Evolutionary conservation across 768 basidiomycete genomes (phyloP), one percentile per base, ranked within the genome.

Genomic region (Mrakia gelida): DNA sequence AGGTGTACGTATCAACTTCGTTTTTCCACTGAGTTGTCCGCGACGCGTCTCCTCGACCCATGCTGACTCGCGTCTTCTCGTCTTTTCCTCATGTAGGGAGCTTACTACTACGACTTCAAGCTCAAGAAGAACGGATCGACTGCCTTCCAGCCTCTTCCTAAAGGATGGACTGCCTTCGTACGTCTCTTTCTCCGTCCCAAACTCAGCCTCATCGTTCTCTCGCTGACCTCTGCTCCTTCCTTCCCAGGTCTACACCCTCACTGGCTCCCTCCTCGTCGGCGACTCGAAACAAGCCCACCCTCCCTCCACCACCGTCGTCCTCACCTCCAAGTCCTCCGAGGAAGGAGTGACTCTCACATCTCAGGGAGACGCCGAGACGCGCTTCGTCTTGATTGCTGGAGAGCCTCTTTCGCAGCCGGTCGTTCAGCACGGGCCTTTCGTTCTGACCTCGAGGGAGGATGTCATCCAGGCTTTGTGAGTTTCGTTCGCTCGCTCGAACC

Each of bases 341-440:
- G 88, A 87, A 0, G 95, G 96, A 0, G 90, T 94, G 15, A 84
- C 86, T 30, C 83, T 98, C 75, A 88, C 87, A 30, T 79, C 82
- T 16, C 82, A 81, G 1, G 88, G 90, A 3, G 84, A 81, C 5
- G 88, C 89, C 67, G 87, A 88, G 71, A 92, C 94, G 0, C 89
- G 94, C 74, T 87, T 94, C 67, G 87, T 95, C 30, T 82, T 98
- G 81, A 87, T 91, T 79, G 90, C 95, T 7, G 95, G 92, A 26
- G 92, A 95, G 84, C 94, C 95, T 21, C 87, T 98, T 7, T 89
- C 95, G 79, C 95, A 98, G 84, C 88, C 89, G 0, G 92, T 98
- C 16, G 88, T 92, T 79, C 79, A 81, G 75, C 81, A 83, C 70
- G 82, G 83, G 0, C 83, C 83, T 11, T 85, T 85, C 74, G 95